Evolutionary conservation across 2,329 filamentous ascomycete genomes (phyloP).

Genomic region (Pseudogymnoascus sp.): DNA sequence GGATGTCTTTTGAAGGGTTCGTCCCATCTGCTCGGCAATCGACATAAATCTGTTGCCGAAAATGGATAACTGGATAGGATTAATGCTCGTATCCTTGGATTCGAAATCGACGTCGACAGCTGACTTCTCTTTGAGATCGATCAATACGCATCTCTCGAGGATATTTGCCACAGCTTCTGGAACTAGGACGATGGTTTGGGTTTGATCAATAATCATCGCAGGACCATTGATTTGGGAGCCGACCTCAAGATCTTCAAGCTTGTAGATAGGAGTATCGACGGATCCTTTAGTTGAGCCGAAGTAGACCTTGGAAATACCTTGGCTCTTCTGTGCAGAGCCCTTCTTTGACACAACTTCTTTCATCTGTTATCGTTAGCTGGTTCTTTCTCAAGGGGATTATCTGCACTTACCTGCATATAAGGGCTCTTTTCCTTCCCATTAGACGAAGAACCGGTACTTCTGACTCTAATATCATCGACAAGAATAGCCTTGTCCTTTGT

Average conservation of each 20-base stretch:
- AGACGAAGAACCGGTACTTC: constrained; percentile 81
- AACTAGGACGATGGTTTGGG: constrained; percentile 83
- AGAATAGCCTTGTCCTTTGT: constrained; percentile 75
- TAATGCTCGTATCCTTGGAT: constrained; percentile 41
- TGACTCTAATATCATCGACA: constrained; percentile 75
- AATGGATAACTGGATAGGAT: constrained; percentile 67
- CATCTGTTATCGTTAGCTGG: constrained; percentile 32
- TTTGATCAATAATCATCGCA: constrained; percentile 76
- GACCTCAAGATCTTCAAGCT: constrained; percentile 60
- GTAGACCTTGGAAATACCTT: not conserved
- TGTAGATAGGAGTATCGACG: constrained; percentile 61
- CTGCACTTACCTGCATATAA: not conserved
- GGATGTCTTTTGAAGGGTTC: constrained; percentile 66
- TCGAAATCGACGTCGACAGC: constrained; percentile 5
- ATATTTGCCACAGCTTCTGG: constrained; percentile 61
- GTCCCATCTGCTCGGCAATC: constrained; percentile 76
- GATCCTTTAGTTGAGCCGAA: not conserved
- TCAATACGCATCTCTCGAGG: constrained; percentile 78
- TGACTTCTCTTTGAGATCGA: constrained; percentile 42
- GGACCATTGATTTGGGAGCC: constrained; percentile 71
- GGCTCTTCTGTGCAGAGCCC: not conserved
- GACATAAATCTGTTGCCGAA: constrained; percentile 77
- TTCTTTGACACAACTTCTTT: constrained; percentile 13
- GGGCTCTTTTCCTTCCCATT: constrained; percentile 52
- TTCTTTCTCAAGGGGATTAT: not conserved